A percentile compares a stretch with the other conserved stretches of the same genome.
These are phyloP conservation scores for Salix exigua DNA, from an alignment of 345 rosid species.

Conservation along the genomic window DNA sequence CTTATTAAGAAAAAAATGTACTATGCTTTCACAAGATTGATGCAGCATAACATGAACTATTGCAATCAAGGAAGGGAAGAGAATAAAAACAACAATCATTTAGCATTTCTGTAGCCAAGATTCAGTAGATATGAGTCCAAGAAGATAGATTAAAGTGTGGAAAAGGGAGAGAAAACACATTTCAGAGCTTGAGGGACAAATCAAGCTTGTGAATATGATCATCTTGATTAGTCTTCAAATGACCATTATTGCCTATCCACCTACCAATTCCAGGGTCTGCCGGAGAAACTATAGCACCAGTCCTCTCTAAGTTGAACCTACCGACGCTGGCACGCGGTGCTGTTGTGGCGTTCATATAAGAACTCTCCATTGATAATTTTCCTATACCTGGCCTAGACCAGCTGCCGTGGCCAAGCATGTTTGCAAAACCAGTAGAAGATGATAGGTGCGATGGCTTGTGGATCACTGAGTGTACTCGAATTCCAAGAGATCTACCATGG, in stretches of 20 bases:
- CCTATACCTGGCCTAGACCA: conserved; percentile 62
- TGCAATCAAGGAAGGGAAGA: background rate
- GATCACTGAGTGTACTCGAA: conserved; percentile 60
- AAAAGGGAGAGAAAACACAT: conserved; percentile 1
- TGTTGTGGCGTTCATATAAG: conserved; percentile 16
- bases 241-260: conserved; percentile 22
- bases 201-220: conserved; percentile 55
- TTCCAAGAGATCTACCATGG: conserved; percentile 53
- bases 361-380: conserved; percentile 37
- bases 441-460: conserved; percentile 40
- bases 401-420: conserved; percentile 29
- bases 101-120: conserved; percentile 5
- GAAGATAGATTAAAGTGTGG: background rate
- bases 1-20: no score
- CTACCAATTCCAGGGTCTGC: conserved; percentile 25
- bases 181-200: conserved; percentile 62
- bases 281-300: conserved; percentile 18
- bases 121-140: conserved; percentile 21
- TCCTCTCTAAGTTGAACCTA: conserved; percentile 37
- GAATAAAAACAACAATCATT: no score
- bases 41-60: background rate
- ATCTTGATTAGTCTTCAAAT: conserved; percentile 37
- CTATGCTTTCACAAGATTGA: background rate
- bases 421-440: conserved; percentile 32
- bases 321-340: conserved; percentile 25